These are phyloP conservation scores for Penicillium chermesinum DNA, from an alignment of 495 filamentous ascomycete genomes.

Conservation along the genomic window DNA sequence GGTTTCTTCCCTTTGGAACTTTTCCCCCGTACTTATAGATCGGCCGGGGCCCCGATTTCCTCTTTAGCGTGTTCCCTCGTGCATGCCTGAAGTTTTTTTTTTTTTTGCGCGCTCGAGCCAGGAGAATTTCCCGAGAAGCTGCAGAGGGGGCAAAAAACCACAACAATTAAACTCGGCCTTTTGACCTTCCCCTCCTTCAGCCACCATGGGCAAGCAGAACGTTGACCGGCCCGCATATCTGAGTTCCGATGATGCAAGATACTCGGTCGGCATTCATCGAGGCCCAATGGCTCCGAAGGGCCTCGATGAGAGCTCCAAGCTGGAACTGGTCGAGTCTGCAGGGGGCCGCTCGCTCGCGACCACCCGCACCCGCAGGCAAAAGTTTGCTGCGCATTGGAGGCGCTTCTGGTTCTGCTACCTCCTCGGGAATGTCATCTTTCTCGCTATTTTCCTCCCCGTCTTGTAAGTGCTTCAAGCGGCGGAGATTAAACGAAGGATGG, in stretches of 20 bases:
- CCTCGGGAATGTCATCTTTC: constrained; percentile 21
- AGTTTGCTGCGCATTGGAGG: constrained; percentile 32
- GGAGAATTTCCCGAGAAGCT: no score
- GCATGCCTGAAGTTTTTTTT: background rate
- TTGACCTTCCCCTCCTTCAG: background rate
- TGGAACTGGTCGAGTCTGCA: constrained; percentile 28
- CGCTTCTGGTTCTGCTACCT: constrained; percentile 40
- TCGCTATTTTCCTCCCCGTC: constrained; percentile 36
- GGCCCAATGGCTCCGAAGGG: constrained; percentile 25
- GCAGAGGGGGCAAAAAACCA: no score
- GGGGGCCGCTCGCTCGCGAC: constrained; percentile 29
- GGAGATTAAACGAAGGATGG: no score
- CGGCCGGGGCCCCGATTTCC: background rate
- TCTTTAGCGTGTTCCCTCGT: background rate
- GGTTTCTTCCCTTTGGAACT: background rate
- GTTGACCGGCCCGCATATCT: constrained; percentile 26
- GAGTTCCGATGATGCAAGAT: constrained; percentile 28
- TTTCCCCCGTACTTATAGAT: background rate
- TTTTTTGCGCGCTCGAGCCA: no score
- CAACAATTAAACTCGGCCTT: background rate
- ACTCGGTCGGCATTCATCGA: constrained; percentile 32
- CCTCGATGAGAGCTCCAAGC: constrained; percentile 14
- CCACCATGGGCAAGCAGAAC: constrained; percentile 21
- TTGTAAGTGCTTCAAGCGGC: constrained; percentile 36
- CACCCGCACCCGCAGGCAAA: constrained; percentile 21